These are phyloP conservation scores for Fraxinus greggii DNA, from an alignment of 305 asterid species.

Conservation along the genomic window DNA sequence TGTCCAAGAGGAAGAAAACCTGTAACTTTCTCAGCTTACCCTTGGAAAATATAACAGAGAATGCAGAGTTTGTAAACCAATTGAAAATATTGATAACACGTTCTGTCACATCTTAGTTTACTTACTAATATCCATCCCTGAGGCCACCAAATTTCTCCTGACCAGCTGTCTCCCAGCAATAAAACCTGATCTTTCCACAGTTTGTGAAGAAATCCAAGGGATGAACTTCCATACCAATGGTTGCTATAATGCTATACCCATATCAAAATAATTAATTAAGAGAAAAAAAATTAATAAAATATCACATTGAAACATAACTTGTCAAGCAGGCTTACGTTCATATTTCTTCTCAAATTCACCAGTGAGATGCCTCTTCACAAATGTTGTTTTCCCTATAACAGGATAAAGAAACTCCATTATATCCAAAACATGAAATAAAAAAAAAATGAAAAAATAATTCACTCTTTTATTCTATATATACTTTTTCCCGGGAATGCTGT, in stretches of 20 bases:
- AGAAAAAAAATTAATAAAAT: neutral
- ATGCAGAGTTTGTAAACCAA: neutral
- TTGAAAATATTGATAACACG: neutral
- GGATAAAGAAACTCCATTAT: neutral
- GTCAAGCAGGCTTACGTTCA: slow-evolving; percentile 40
- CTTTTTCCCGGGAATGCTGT: neutral
- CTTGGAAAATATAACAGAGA: neutral
- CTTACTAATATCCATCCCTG: slow-evolving; percentile 83
- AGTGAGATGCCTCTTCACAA: slow-evolving; percentile 73
- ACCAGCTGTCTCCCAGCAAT: slow-evolving; percentile 81
- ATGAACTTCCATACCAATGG: slow-evolving; percentile 73
- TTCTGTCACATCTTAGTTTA: neutral
- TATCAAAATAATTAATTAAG: neutral
- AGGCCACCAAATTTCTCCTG: slow-evolving; percentile 72
- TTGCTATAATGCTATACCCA: slow-evolving; percentile 47
- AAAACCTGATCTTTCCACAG: slow-evolving; percentile 64
- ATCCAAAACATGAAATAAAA: neutral
- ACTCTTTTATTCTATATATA: neutral
- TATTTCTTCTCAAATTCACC: slow-evolving; percentile 75
- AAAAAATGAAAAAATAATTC: neutral
- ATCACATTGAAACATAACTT: neutral
- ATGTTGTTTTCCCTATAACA: slow-evolving; percentile 57
- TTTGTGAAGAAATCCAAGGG: slow-evolving; percentile 65
- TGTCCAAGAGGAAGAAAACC: neutral
- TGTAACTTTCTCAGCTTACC: neutral